Evolutionary conservation across 2,329 filamentous ascomycete species (phyloP), one percentile per base, ranked within the genome.

Genomic region (Cladosporium oxysporum): DNA sequence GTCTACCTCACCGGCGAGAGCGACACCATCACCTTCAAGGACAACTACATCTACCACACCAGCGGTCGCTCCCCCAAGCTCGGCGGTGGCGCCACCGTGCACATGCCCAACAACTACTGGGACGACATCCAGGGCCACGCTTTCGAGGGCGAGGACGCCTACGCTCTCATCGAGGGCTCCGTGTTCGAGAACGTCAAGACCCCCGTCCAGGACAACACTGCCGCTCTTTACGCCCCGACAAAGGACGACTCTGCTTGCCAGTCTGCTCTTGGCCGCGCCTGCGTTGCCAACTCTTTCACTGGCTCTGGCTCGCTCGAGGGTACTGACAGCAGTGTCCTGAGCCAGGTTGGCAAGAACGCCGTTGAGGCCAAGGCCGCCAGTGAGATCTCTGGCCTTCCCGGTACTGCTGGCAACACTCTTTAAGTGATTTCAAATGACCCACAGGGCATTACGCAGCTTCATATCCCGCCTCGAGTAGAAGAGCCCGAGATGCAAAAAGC

Each of bases 71-170:
- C 84, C 81, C 87, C 81, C 78, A 80, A 85, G 73, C 78, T 87
- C n/a, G 78, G 76, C 63, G 80, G 79, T 21, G 84, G 84, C 74
- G 85, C 84, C 66, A 81, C 85, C 55, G 77, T 87, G 62, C 85
- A 87, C 76, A 83, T 82, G 53, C 83, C 85, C 74, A 87, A 87
- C 83, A 87, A 87, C 81, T 85, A 83, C 81, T 86, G 80, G 77
- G 80, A 84, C 73, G 79, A 82, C 72, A 83, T 82, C 75, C 73
- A 77, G 23, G 83, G 83, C 58, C 86, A 88, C 76, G 83, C 85
- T 21, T 87, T 88, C 73, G 86, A 87, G 69, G 75, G 68, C 14
- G 67, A 68, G 16, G 63, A 65, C 1, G 62, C 66, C 18, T 72
- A 70, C 28, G 59, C 71, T 14, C 66, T 75, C 26, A 65, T 72